These are phyloP conservation scores for Trichoderma endophyticum DNA, from an alignment of 2,329 filamentous ascomycete species.

Conservation along the genomic window DNA sequence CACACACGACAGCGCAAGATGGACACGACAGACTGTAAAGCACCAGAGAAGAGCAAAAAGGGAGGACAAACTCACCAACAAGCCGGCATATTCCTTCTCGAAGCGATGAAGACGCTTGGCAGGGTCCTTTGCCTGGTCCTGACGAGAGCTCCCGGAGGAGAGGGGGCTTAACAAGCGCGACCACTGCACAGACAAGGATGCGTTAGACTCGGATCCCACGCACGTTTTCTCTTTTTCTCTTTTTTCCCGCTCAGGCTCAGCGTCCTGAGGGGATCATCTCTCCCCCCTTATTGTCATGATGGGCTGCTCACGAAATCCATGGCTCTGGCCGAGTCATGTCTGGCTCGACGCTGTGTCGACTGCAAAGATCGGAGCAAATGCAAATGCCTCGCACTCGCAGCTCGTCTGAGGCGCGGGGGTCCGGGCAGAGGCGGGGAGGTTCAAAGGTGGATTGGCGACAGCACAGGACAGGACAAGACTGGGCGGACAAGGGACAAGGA, in stretches of 20 bases:
- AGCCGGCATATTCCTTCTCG: conserved; percentile 62
- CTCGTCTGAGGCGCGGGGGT: conserved; percentile 8
- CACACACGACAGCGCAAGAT: neutral
- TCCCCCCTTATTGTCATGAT: neutral
- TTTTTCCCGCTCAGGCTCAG: neutral
- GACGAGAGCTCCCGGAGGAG: conserved; percentile 52
- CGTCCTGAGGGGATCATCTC: neutral
- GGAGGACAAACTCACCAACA: conserved; percentile 47
- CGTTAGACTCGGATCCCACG: conserved; percentile 8
- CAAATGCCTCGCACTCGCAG: conserved; percentile 11
- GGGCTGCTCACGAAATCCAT: conserved; percentile 55
- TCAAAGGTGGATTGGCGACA: conserved; percentile 8
- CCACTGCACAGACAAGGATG: conserved; percentile 47
- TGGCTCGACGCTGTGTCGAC: conserved; percentile 9
- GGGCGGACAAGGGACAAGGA: neutral
- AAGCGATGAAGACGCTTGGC: conserved; percentile 63
- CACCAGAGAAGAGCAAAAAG: neutral
- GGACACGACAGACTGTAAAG: neutral
- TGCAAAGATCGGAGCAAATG: neutral
- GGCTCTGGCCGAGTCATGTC: conserved; percentile 44
- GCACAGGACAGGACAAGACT: neutral
- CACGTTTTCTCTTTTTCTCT: neutral
- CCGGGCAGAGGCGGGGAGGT: conserved; percentile 10
- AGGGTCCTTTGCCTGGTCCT: conserved; percentile 60
- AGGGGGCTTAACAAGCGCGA: conserved; percentile 64